Evolutionary conservation across 805 yeast species (phyloP).

Genomic region (Candida mattraensis): DNA sequence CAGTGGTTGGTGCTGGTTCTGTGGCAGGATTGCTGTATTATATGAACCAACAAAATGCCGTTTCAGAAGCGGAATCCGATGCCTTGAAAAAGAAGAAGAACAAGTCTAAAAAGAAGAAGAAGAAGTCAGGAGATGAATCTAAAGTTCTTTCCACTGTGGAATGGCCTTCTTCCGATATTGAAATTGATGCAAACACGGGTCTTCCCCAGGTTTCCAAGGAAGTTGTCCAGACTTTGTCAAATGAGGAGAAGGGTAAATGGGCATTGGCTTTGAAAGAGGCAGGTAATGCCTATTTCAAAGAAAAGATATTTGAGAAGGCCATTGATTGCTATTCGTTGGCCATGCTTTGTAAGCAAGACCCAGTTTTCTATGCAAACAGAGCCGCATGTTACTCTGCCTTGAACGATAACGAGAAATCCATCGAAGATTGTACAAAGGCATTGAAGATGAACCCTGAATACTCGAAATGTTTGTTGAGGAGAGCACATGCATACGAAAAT

Average conservation of each 20-base stretch:
- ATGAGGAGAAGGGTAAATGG: constrained; percentile 56
- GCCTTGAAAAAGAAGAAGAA: constrained; percentile 33
- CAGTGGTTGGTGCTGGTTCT: constrained; percentile 51
- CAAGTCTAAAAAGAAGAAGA: constrained; percentile 45
- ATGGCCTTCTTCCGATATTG: constrained; percentile 38
- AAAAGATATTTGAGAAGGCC: constrained; percentile 71
- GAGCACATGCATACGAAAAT: constrained; percentile 89
- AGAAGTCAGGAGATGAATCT: constrained; percentile 37
- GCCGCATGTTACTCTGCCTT: constrained; percentile 93
- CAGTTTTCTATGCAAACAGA: constrained; percentile 90
- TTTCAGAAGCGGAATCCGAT: constrained; percentile 16
- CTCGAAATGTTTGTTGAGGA: constrained; percentile 86
- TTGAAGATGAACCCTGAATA: constrained; percentile 85
- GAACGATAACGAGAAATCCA: constrained; percentile 76
- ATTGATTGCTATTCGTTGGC: constrained; percentile 79
- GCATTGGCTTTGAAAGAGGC: constrained; percentile 82
- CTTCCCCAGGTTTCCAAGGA: constrained; percentile 57
- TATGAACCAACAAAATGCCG: constrained; percentile 32
- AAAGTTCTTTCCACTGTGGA: constrained; percentile 20
- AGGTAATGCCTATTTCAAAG: constrained; percentile 79
- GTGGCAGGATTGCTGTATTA: constrained; percentile 48
- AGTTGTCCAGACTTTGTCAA: constrained; percentile 43
- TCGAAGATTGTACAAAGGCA: constrained; percentile 86
- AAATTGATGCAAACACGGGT: constrained; percentile 51
- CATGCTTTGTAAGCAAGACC: constrained; percentile 70